Base-by-base conservation (phyloP, 306 rosid genomes). In the Sphenostylis stenocarpa region DNA sequence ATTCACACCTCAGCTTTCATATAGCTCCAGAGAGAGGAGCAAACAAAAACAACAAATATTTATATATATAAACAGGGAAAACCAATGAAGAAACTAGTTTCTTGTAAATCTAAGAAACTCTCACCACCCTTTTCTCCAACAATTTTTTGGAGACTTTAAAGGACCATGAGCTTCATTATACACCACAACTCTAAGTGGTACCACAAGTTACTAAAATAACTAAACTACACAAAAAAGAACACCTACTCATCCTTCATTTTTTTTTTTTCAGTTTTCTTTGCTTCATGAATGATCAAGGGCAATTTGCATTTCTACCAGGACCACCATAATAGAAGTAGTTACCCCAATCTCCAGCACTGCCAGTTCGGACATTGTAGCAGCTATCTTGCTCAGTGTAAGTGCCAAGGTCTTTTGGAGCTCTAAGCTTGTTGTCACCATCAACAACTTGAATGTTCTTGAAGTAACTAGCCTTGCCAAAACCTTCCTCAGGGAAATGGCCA, bases 401-500 rank as follows among this genome's bases (percentile, higher is more conserved):
- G 31, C 79, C 85, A 61, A 87, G 86, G 47, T 79, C 86, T 23
- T 82, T 87, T 1, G 90, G 90, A 29, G 86, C 49, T 65, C 85
- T 79, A 8, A 87, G 79, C 38, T 81, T 81, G 80, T 87, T 87
- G 56, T 76, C 31, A 51, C 73, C 87, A 81, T 85, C 91, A 76
- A 88, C 91, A 47, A 76, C 38, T 26, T 85, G 89, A 65, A 88
- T 75, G 76, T 88, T 85, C 55, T 79, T 83, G 79, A 88, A 83
- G 48, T 83, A 88, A 67, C 87, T 81, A 62, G 89, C 55, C 38
- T 85, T 88, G 0, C 89, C 91, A 79, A 81, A 85, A 47, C 91
- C 89, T 78, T 88, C 91, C 1, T 45, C 84, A 55, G 91, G 81
- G 55, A 85, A 88, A 81, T 85, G 91, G 14, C 91, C 91, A 58